These are phyloP conservation scores for Melanomma pulvis-pyrius DNA, from an alignment of 495 filamentous ascomycete species.

Conservation along the genomic window DNA sequence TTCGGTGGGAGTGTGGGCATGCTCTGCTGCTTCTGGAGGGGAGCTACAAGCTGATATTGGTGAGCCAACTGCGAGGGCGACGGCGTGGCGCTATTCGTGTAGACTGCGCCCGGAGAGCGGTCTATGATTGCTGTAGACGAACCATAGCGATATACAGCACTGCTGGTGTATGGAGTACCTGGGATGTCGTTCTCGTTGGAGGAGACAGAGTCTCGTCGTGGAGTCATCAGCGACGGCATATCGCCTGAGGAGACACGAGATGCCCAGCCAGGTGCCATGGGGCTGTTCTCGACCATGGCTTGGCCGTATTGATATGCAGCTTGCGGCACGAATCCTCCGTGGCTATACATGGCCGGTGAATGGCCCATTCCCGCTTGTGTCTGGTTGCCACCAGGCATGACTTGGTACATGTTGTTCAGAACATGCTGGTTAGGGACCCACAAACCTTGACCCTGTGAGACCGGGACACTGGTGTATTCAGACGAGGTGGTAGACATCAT, in stretches of 20 bases:
- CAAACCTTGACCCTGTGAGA: constrained; percentile 35
- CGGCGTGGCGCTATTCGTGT: constrained; percentile 51
- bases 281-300: constrained; percentile 42
- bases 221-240: constrained; percentile 49
- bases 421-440: constrained; percentile 43
- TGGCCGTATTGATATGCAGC: constrained; percentile 43
- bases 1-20: constrained; percentile 64
- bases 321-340: constrained; percentile 41
- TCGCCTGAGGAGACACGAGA: constrained; percentile 45
- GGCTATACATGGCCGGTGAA: constrained; percentile 44
- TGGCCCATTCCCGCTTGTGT: constrained; percentile 31
- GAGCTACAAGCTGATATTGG: constrained; percentile 45
- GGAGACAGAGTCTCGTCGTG: constrained; percentile 54
- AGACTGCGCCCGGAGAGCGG: constrained; percentile 56
- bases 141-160: constrained; percentile 58
- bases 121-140: constrained; percentile 57
- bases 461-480: constrained; percentile 37
- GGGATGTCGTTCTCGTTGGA: constrained; percentile 68
- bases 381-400: constrained; percentile 32
- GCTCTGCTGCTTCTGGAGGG: constrained; percentile 53
- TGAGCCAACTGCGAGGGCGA: constrained; percentile 63
- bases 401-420: constrained; percentile 27
- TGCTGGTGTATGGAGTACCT: constrained; percentile 56
- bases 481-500: constrained; percentile 38
- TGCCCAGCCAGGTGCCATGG: constrained; percentile 46